Base-by-base conservation (phyloP, 208 protist species). In the Trypanosoma congolense region DNA sequence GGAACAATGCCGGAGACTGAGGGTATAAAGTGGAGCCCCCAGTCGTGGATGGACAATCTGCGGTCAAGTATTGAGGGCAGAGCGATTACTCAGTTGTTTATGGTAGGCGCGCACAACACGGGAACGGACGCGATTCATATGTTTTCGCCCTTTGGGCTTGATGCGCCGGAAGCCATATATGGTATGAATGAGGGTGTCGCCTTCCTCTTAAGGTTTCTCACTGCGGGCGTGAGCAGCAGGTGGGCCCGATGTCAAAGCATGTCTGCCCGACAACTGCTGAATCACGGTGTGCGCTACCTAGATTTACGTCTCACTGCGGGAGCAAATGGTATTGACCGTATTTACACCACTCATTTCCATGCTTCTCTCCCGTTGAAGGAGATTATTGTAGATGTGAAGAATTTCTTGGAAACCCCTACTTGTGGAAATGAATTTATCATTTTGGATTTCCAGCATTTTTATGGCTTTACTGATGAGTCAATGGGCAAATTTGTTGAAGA, bases 361-460 rank as follows among this genome's bases (percentile, higher is more conserved):
- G 22, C 80, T 18, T 78, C 66, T 21, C 62, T 65, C 1, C 48
- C 65, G 10, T 56, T 82, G 18, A 28, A 41, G 1, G 60, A 56
- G 8, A 61, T 73, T 6, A n/a, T 77, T 8, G 19, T 35, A 12
- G 62, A 64, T 38, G 50, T 82, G 4, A 18, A 56, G 24, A 42
- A 33, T 3, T 86, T 83, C 31, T 33, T 79, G 6, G 49, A 45
- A 10, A 38, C 33, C 19, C 44, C 49, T 2, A 25, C 16, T 2
- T 66, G 57, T 36, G 54, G 28, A 1, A 54, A 79, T 26, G 67
- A 80, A 57, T 67, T 81, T 45, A 33, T 86, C 6, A 38, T 80
- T 18, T 30, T 87, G 0, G 73, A 86, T 57, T 73, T 90, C 16
- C 70, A 84, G 57, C 73, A 81, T 50, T 36, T 90, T 16, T 71